phyloP scores from a whole-genome alignment of 1,139 yeast genomes.

The Pichia sp. region DNA sequence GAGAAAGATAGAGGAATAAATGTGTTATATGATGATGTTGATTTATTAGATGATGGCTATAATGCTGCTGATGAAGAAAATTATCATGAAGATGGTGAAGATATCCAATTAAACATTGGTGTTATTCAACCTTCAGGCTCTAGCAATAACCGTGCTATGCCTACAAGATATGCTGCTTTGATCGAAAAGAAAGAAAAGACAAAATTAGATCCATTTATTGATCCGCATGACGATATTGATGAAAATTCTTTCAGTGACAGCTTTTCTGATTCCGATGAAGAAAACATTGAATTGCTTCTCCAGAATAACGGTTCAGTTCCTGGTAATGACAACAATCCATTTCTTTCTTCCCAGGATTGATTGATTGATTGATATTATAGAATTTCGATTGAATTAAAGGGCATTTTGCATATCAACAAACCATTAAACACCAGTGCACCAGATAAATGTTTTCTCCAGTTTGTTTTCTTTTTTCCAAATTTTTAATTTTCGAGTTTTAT shows the following conservation, averaged over 20 bases:
- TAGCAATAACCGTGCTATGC: conserved; percentile 3
- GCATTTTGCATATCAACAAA: too few relatives aligned
- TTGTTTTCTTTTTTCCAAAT: too few relatives aligned
- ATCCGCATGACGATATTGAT: background rate
- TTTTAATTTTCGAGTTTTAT: too few relatives aligned
- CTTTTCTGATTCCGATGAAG: conserved; percentile 29
- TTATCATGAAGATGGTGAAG: conserved; percentile 2
- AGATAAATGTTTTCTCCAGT: too few relatives aligned
- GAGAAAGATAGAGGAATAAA: background rate
- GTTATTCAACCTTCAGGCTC: background rate
- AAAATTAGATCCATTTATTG: conserved; percentile 2
- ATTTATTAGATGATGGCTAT: background rate
- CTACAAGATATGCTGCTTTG: conserved; percentile 15
- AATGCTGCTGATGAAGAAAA: conserved; percentile 4
- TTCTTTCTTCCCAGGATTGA: background rate
- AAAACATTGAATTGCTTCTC: conserved; percentile 27
- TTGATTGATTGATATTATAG: too few relatives aligned
- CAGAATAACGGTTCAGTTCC: conserved; percentile 17
- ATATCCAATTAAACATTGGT: conserved; percentile 2
- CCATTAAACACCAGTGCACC: too few relatives aligned
- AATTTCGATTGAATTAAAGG: too few relatives aligned
- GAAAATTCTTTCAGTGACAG: conserved; percentile 6
- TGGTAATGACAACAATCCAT: conserved; percentile 2
- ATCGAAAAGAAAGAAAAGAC: conserved; percentile 9
- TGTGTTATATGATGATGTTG: background rate